Conservation (phyloP, 1,139 yeast genomes). For the Kodamaea sp. region DNA sequence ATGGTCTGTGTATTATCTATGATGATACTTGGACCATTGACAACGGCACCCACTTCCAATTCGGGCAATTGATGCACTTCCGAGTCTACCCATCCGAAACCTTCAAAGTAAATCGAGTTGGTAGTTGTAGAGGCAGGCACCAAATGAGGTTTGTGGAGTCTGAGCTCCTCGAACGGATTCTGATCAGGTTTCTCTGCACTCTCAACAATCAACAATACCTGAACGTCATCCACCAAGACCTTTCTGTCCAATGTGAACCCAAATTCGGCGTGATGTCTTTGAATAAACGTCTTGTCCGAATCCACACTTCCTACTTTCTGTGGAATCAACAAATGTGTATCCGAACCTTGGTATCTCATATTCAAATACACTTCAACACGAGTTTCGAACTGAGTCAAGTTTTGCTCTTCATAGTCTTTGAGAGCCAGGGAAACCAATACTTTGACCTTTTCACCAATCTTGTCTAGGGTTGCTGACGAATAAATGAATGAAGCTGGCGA, state of each 20-base stretch:
- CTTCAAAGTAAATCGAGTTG: constrained; percentile 33
- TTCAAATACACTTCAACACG: constrained; percentile 66
- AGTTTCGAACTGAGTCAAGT: constrained; percentile 26
- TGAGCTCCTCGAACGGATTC: constrained; percentile 38
- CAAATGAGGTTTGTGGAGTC: constrained; percentile 10
- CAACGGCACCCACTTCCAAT: constrained; percentile 51
- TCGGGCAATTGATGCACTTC: constrained; percentile 52
- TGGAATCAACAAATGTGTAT: constrained; percentile 73
- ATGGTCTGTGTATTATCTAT: constrained; percentile 89
- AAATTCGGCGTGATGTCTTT: constrained; percentile 39
- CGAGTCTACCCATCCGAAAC: constrained; percentile 50
- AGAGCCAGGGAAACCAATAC: constrained; percentile 28
- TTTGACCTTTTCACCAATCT: constrained; percentile 28
- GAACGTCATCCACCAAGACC: constrained; percentile 78
- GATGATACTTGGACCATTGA: constrained; percentile 79
- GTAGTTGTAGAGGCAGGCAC: constrained; percentile 8
- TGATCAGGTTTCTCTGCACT: constrained; percentile 29
- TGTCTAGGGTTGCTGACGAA: constrained; percentile 16
- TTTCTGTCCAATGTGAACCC: constrained; percentile 45
- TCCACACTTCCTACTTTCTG: constrained; percentile 21
- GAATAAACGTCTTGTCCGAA: constrained; percentile 30
- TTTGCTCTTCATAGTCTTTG: constrained; percentile 35
- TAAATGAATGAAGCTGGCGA: constrained; percentile 50
- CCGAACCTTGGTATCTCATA: constrained; percentile 84
- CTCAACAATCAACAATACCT: constrained; percentile 49